Conservation (phyloP, 1,139 yeast species). For the Hemisphaericaspora subhashii region DNA sequence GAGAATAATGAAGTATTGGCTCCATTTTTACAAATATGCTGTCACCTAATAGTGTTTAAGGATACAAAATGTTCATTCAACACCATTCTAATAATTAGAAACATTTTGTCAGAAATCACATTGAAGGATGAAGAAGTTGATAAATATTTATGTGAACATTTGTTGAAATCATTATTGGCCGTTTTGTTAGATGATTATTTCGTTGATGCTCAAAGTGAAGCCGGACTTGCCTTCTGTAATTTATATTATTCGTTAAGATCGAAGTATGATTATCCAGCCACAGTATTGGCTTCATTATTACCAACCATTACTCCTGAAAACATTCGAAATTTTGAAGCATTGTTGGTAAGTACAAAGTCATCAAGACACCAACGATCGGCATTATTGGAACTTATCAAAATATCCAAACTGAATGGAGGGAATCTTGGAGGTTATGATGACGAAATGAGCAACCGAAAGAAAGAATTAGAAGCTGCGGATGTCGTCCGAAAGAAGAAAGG, state of each 20-base stretch:
- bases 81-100: constrained; percentile 76
- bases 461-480: constrained; percentile 42
- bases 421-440: constrained; percentile 28
- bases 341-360: constrained; percentile 59
- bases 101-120: constrained; percentile 65
- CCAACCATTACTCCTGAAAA: constrained; percentile 46
- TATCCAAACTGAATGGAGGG: constrained; percentile 35
- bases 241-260: constrained; percentile 73
- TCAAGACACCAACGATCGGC: constrained; percentile 75
- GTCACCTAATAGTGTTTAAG: constrained; percentile 76
- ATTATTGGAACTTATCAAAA: constrained; percentile 62
- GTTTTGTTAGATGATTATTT: constrained; percentile 76
- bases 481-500: constrained; percentile 42
- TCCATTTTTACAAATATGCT: constrained; percentile 72
- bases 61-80: constrained; percentile 93
- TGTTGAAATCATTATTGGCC: constrained; percentile 46
- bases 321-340: constrained; percentile 56
- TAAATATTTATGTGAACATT: constrained; percentile 63
- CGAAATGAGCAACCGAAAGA: constrained; percentile 49
- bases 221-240: constrained; percentile 81
- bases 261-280: constrained; percentile 57
- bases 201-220: constrained; percentile 86
- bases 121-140: constrained; percentile 77
- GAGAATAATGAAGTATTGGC: constrained; percentile 69
- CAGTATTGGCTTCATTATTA: constrained; percentile 44